Evolutionary conservation across 768 basidiomycete genomes (phyloP).

Genomic region (Termitomyces sp.): DNA sequence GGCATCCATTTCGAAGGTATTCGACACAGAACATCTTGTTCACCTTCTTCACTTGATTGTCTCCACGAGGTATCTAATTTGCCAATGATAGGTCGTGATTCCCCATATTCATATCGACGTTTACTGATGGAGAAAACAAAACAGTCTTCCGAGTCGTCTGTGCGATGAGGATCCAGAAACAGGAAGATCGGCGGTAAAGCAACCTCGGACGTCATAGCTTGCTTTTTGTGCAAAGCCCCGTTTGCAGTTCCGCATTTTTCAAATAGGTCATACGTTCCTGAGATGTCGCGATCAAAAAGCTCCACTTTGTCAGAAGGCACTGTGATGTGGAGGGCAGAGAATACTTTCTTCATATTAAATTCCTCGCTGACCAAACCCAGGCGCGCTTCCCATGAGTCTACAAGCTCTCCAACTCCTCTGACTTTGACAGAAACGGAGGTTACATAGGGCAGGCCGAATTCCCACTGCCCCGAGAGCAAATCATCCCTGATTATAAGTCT

Average conservation of each 20-base stretch:
- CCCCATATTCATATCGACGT: conserved; percentile 75
- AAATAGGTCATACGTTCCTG: conserved; percentile 72
- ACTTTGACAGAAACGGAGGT: conserved; percentile 56
- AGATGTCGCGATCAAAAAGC: conserved; percentile 73
- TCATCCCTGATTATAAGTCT: conserved; percentile 53
- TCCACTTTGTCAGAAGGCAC: conserved; percentile 40
- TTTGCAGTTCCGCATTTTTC: conserved; percentile 90
- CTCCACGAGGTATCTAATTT: conserved; percentile 75
- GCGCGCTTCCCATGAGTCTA: conserved; percentile 81
- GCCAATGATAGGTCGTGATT: conserved; percentile 72
- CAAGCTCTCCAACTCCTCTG: conserved; percentile 58
- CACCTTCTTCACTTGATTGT: conserved; percentile 48
- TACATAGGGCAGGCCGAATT: conserved; percentile 67
- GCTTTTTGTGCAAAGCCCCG: conserved; percentile 70
- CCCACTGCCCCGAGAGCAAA: conserved; percentile 72
- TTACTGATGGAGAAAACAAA: conserved; percentile 84
- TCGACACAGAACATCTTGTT: conserved; percentile 47
- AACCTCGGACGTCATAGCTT: conserved; percentile 33
- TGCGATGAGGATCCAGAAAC: conserved; percentile 85
- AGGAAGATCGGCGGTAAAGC: conserved; percentile 64
- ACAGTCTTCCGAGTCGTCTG: conserved; percentile 67
- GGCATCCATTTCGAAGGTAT: conserved; percentile 65
- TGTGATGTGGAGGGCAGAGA: conserved; percentile 60
- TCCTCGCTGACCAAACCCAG: conserved; percentile 67
- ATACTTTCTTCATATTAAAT: conserved; percentile 63